Conservation (phyloP, 768 basidiomycete genomes). For the Pholiota molesta region DNA sequence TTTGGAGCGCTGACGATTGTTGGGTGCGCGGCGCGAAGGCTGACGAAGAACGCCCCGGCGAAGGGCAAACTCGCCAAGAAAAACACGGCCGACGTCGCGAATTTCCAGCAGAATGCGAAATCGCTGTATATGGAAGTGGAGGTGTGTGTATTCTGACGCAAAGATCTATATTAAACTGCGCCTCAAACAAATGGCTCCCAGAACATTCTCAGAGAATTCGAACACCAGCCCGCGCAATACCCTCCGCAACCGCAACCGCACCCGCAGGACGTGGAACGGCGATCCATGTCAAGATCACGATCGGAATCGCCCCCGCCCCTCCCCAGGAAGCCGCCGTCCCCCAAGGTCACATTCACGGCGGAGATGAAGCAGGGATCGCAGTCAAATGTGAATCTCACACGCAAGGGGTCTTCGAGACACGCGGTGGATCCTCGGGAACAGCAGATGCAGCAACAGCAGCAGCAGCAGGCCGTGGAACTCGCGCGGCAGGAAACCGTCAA, state of each 20-base stretch:
- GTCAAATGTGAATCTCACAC: conserved; percentile 19
- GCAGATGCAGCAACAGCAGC: neutral
- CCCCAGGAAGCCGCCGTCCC: conserved; percentile 28
- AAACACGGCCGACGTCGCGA: conserved; percentile 19
- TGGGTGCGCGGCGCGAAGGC: conserved; percentile 7
- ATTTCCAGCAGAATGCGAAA: conserved; percentile 26
- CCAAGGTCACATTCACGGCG: conserved; percentile 28
- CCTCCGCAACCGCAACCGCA: conserved; percentile 8
- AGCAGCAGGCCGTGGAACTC: conserved; percentile 13
- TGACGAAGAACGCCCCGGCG: conserved; percentile 28
- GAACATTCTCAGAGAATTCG: conserved; percentile 28
- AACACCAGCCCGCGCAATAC: conserved; percentile 13
- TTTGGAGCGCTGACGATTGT: neutral
- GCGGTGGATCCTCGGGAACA: conserved; percentile 14
- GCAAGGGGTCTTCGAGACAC: conserved; percentile 21
- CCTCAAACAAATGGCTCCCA: neutral
- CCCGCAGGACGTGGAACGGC: conserved; percentile 17
- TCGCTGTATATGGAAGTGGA: conserved; percentile 27
- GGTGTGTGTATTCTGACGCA: conserved; percentile 10
- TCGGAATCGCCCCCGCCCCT: conserved; percentile 29
- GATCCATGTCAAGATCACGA: conserved; percentile 15
- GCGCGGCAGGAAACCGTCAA: conserved; percentile 24
- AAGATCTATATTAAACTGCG: neutral
- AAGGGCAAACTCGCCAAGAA: conserved; percentile 30
- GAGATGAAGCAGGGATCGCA: conserved; percentile 23